Evolutionary conservation across 306 rosid genomes (phyloP).

Genomic region (Ammopiptanthus mongolicus): DNA sequence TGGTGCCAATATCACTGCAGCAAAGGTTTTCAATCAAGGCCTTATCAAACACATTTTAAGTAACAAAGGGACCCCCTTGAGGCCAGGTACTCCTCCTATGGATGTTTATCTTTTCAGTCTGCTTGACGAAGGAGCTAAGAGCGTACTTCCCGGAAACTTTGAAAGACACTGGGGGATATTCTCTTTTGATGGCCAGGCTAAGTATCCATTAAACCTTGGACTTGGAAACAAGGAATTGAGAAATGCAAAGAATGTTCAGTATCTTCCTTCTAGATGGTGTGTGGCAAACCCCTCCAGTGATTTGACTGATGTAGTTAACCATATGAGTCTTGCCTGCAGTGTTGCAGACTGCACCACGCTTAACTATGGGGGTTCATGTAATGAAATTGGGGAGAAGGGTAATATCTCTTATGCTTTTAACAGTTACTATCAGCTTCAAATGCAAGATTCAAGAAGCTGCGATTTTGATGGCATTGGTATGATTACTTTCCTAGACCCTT

Average conservation of each 20-base stretch:
- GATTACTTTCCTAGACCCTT: conserved; percentile 82
- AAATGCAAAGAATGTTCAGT: conserved; percentile 73
- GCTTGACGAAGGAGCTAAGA: conserved; percentile 89
- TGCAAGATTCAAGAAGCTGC: conserved; percentile 78
- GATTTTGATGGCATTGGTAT: conserved; percentile 85
- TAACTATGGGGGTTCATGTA: conserved; percentile 88
- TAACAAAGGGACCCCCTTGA: conserved; percentile 81
- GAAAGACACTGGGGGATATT: conserved; percentile 98
- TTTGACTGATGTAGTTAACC: conserved; percentile 53
- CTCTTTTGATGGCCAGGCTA: conserved; percentile 91
- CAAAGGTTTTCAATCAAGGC: conserved; percentile 85
- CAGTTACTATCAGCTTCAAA: conserved; percentile 86
- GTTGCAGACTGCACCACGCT: conserved; percentile 92
- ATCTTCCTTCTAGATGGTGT: conserved; percentile 95
- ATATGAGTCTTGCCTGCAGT: conserved; percentile 73
- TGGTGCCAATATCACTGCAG: conserved; percentile 80
- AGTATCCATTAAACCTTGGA: conserved; percentile 75
- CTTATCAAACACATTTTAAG: conserved; percentile 59
- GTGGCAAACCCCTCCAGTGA: conserved; percentile 70
- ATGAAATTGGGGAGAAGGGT: conserved; percentile 80
- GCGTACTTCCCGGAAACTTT: conserved; percentile 78
- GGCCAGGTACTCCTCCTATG: conserved; percentile 67
- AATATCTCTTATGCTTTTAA: conserved; percentile 91
- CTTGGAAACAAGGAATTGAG: conserved; percentile 57
- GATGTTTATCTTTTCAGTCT: conserved; percentile 78